Evolutionary conservation across 75 land plant genomes (phyloP).

Genomic region (Sequoia sempervirens): DNA sequence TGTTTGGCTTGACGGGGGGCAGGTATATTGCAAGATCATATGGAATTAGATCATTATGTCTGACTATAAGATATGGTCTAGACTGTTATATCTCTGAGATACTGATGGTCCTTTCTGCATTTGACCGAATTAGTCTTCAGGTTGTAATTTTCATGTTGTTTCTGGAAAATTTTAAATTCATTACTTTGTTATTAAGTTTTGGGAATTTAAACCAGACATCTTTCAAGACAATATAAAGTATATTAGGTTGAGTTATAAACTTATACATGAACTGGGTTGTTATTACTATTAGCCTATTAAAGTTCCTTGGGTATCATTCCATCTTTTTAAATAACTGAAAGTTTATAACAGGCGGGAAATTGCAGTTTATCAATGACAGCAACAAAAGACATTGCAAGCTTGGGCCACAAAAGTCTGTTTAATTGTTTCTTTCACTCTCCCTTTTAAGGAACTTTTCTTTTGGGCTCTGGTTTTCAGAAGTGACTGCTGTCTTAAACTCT

Average conservation of each 20-base stretch:
- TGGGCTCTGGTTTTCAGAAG: background rate
- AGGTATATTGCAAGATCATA: background rate
- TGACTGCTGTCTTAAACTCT: background rate
- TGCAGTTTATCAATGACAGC: background rate
- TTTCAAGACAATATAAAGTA: background rate
- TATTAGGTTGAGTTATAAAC: background rate
- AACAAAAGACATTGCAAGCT: background rate
- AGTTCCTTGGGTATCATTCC: background rate
- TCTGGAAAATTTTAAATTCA: background rate
- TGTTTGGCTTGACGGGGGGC: background rate
- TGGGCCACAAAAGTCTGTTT: background rate
- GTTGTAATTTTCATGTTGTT: background rate
- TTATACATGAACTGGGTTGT: no score
- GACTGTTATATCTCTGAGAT: background rate
- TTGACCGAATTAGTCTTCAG: background rate
- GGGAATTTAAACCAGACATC: background rate
- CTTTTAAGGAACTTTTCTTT: background rate
- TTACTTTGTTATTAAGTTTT: background rate
- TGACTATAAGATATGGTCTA: background rate
- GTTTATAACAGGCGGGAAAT: background rate
- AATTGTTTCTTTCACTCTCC: background rate
- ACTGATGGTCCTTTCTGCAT: background rate
- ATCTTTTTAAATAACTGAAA: background rate
- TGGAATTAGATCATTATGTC: background rate
- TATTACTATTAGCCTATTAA: no score